Evolutionary conservation across 192 early-diverging fungal genomes (phyloP), one percentile per base, ranked within the genome.

Genomic region (Coemansia sp.): DNA sequence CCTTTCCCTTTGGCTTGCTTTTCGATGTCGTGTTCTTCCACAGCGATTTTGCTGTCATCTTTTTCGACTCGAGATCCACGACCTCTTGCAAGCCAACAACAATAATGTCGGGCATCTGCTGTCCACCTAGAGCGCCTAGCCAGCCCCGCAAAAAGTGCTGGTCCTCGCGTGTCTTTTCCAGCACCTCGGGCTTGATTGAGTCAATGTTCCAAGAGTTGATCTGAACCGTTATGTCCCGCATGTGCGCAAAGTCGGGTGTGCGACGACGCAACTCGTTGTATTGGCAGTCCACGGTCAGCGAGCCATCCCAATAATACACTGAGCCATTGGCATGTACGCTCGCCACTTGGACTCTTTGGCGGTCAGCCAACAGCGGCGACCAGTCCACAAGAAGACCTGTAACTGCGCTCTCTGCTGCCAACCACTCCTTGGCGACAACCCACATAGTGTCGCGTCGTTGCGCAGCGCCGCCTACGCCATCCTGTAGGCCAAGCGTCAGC

Each of bases 81-180:
- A 99, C 89, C 77, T 99, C 98, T 70, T 99, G 95, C 63, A 97
- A 89, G 23, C 95, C 96, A 68, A 99, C 88, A 0, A 91, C 90
- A 36, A 88, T 86, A 3, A 98, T 59, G 53, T 98, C 89, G 0
- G 96, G 94, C 26, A 79, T 65, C 33, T 87, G 86, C n/a, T 58
- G 56, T 34, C 80, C 75, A 33, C 78, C 72, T n/a, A 70, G 52
- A 41, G 66, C 66, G 12, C 61, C 64, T 23, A 80, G 69, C 79
- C 85, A 81, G 20, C 61, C 39, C 25, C 21, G 38, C 57, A 76
- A 45, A 28, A 68, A 79, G n/a, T 59, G 60, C 39, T 63, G 66
- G 55, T 59, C 85, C 26, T 81, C 79, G 35, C 55, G 62, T 25
- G 56, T 47, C 42, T 60, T 72, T 13, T 93, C 89, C 68, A 96